Evolutionary conservation across 306 rosid genomes (phyloP), one percentile per base, ranked within the genome.

Genomic region (Hylodesmum podocarpum): DNA sequence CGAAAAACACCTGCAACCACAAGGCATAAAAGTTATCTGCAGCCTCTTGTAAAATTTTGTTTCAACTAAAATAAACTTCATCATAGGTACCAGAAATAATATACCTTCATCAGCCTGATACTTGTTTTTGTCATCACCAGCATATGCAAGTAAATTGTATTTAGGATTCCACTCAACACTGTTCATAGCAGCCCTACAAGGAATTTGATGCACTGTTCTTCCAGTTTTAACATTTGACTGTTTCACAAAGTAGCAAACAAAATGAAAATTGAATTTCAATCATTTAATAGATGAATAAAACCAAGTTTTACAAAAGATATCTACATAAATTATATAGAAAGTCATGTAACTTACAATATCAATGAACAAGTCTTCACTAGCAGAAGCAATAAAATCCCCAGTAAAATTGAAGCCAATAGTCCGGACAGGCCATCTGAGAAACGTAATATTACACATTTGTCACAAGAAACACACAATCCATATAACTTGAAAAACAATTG

Each of bases 101-200:
- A 21, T 73, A 92, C 98, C 98, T 92, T 94, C 98, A 67, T 92
- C 98, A 24, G 97, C 91, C 84, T 91, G 98, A 77, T 88, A 89
- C 86, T 94, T 94, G 88, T 90, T 91, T 86, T 94, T 94, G 88
- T 94, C 98, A 76, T 94, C 98, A 31, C 98, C 98, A 22, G 98
- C 98, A 85, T 89, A 94, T 3, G 95, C 98, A 71, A 94, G 97
- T 64, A 94, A 86, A 76, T 95, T 92, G 80, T 63, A 82, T n/a
- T 87, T 95, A 0, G 98, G 98, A 89, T 92, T 92, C 97, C 97
- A 95, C 73, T 95, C 98, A 74, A 95, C 97, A 27, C 96, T 94
- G 83, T 94, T 94, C 97, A 90, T 92, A n/a, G 98, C 98, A 57
- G 96, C 97, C 76, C 95, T 91, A 22, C 96, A 94, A 8, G 95